A percentile compares a stretch with the other conserved stretches of the same genome.
Conservation (phyloP, 768 basidiomycete species). For the Cystoderma amianthinum region DNA sequence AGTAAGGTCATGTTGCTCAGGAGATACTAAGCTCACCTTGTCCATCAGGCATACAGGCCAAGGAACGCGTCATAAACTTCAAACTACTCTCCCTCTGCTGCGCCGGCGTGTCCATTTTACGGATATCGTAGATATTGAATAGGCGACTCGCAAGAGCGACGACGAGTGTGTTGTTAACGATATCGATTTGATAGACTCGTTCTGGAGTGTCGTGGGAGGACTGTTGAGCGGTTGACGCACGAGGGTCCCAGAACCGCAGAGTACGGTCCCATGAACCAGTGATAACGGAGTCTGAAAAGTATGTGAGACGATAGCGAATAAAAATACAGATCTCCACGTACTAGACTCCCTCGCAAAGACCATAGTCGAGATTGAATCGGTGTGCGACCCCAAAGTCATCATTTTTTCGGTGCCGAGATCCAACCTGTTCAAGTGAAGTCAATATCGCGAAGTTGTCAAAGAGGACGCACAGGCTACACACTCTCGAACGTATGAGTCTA, state of each 20-base stretch:
- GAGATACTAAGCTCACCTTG: conserved; percentile 45
- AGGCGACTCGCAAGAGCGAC: conserved; percentile 90
- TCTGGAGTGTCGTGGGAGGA: conserved; percentile 67
- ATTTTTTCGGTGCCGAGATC: conserved; percentile 72
- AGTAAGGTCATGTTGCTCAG: conserved; percentile 16
- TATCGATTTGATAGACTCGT: conserved; percentile 80
- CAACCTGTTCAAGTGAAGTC: conserved; percentile 47
- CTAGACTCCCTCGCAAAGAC: conserved; percentile 61
- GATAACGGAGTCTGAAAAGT: conserved; percentile 56
- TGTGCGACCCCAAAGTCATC: conserved; percentile 72
- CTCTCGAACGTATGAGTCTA: conserved; percentile 82
- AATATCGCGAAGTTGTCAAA: neutral
- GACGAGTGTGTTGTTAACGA: conserved; percentile 73
- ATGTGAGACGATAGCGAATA: neutral
- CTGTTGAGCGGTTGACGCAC: conserved; percentile 48
- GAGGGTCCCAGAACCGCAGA: conserved; percentile 82
- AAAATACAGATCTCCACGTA: conserved; percentile 23
- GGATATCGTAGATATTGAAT: too few species aligned
- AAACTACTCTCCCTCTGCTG: conserved; percentile 88
- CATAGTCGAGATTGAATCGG: conserved; percentile 74
- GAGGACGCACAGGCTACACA: conserved; percentile 43
- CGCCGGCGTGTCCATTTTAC: conserved; percentile 70
- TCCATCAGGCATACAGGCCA: conserved; percentile 91
- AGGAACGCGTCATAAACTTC: conserved; percentile 89
- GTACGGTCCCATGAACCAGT: conserved; percentile 93